Base-by-base conservation (phyloP, 2,329 filamentous ascomycete species). In the Endoconidiophora polonica region DNA sequence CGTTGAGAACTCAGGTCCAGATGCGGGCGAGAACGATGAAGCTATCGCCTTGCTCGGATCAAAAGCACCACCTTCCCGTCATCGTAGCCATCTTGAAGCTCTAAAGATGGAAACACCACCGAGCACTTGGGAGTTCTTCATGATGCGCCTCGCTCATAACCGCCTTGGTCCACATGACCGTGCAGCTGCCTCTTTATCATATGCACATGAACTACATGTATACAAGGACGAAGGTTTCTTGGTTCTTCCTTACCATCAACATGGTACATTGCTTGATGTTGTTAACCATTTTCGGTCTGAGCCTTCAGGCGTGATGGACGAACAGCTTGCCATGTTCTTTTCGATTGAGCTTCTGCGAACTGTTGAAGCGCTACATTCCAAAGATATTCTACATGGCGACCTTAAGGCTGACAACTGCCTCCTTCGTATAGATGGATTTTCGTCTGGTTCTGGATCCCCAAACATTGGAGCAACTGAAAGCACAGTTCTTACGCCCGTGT, bases 361-460 rank as follows among this genome's bases (percentile, higher is more conserved):
- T 0, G 75, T 94, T 3, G 91, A 96, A 66, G 81, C 82, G 0
- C 72, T 98, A 20, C 91, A 98, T 64, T 62, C 76, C 3, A 82
- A 82, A 57, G 75, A 78, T 2, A 71, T 98, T 52, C 70, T 96
- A 43, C 91, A 98, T 61, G 91, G 91, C 38, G 91, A 98, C 60
- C 72, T 98, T 57, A 98, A 98, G 66, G 79, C 84, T 1, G 91
- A 98, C 65, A 98, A 98, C 61, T 90, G 93, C 58, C 77, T 98
- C 2, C 76, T 96, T 3, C 84, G 91, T 4, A 78, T 96, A 18
- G 82, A 87, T 49, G 7, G 60, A 66, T 9, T 57, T 56, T 14
- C 59, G 58, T 68, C 67, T 29, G 64, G 64, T 10, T 36, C 18
- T 12, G 33, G 26, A 7, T 40, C 52, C 20, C 26, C 47, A 20